These are phyloP conservation scores for Benincasa hispida DNA, from an alignment of 306 rosid genomes.

Conservation along the genomic window DNA sequence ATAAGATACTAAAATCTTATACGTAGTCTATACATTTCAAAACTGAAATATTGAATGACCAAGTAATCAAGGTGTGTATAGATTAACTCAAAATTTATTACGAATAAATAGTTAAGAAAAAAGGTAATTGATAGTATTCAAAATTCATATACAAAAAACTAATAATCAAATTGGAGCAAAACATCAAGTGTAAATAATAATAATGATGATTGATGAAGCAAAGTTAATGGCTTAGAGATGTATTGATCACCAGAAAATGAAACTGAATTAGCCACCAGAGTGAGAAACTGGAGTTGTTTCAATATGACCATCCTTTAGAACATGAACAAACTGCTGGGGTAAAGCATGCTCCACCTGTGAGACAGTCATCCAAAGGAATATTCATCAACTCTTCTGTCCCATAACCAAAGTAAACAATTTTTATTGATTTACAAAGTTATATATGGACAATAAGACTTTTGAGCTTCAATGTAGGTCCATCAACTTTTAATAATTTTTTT, in stretches of 20 bases:
- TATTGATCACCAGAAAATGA: not conserved
- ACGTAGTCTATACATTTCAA: too few species aligned
- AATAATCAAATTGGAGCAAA: not conserved
- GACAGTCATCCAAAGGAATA: not conserved
- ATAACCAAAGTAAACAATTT: too few species aligned
- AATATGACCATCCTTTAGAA: conserved; percentile 60
- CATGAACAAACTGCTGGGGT: conserved; percentile 74
- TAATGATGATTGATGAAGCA: not conserved
- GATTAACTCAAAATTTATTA: not conserved
- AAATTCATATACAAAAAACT: not conserved
- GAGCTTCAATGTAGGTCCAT: not conserved
- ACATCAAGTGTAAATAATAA: not conserved
- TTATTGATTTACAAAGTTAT: too few species aligned
- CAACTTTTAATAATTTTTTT: not conserved
- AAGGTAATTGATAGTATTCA: not conserved
- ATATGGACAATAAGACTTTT: too few species aligned
- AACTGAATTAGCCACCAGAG: conserved; percentile 63
- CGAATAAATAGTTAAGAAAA: not conserved
- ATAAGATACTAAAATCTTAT: not conserved
- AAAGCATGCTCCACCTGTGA: conserved; percentile 85
- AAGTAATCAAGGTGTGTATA: not conserved
- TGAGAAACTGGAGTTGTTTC: conserved; percentile 87
- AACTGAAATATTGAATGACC: too few species aligned
- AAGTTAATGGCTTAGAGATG: not conserved
- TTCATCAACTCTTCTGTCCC: not conserved